Conservation (phyloP, 306 rosid genomes). For the Morella rubra region DNA sequence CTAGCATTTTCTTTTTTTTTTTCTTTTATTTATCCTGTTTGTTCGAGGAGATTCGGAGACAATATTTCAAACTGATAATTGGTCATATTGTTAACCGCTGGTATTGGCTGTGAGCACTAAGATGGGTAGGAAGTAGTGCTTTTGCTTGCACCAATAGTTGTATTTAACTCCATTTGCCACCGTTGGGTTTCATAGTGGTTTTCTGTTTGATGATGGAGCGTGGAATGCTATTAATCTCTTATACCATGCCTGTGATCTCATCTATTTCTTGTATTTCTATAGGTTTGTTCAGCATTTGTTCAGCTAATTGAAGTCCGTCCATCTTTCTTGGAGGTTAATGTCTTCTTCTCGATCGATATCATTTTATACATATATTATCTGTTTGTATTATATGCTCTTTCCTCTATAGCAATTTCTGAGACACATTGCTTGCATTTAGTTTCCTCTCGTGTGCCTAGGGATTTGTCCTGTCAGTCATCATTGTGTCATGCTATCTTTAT, state of each 20-base stretch:
- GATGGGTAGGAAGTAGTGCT: neutral
- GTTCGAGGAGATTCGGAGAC: neutral
- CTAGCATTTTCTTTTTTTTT: slow-evolving; percentile 6
- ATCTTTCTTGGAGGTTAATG: slow-evolving; percentile 81
- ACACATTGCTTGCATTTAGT: slow-evolving; percentile 4
- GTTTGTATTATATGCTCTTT: neutral
- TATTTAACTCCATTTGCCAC: neutral
- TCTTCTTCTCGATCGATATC: slow-evolving; percentile 23
- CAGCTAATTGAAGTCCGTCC: slow-evolving; percentile 97
- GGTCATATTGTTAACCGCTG: neutral
- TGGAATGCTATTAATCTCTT: slow-evolving; percentile 1
- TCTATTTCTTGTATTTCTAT: slow-evolving; percentile 17
- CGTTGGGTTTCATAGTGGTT: neutral
- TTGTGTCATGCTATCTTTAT: slow-evolving; percentile 6
- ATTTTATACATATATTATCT: neutral
- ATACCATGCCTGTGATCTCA: slow-evolving; percentile 19
- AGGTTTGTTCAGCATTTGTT: slow-evolving; percentile 96
- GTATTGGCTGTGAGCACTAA: neutral
- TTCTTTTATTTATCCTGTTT: neutral
- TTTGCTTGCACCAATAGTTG: neutral
- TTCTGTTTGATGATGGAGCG: slow-evolving; percentile 7
- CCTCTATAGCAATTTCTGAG: neutral
- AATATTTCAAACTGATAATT: neutral
- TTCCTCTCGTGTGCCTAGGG: slow-evolving; percentile 4
- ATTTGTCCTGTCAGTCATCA: slow-evolving; percentile 11